phyloP scores from a whole-genome alignment of 352 stramenopile species.

The Pseudoperonospora humuli region DNA sequence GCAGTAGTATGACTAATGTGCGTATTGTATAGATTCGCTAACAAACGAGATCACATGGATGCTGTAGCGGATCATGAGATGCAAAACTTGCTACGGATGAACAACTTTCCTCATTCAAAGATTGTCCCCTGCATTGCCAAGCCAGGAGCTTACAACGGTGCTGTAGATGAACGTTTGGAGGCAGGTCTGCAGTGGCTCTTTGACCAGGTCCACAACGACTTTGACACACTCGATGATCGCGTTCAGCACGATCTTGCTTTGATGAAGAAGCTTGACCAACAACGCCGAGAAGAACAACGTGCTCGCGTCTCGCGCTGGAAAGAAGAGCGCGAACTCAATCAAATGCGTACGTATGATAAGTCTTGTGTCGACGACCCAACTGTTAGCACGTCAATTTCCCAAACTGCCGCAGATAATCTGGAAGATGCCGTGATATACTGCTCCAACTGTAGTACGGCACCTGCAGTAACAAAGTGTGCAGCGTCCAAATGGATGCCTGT shows the following conservation, averaged over 20 bases:
- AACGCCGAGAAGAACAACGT: too few species aligned
- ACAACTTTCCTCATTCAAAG: constrained; percentile 31
- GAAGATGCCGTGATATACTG: constrained; percentile 53
- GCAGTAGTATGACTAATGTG: neutral
- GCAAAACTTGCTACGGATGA: constrained; percentile 25
- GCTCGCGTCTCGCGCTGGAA: constrained; percentile 56
- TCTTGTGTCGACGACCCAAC: constrained; percentile 5
- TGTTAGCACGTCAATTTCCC: neutral
- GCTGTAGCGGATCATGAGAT: constrained; percentile 37
- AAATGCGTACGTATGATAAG: constrained; percentile 62
- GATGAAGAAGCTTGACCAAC: too few species aligned
- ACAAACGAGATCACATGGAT: constrained; percentile 53
- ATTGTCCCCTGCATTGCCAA: too few species aligned
- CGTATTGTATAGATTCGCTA: constrained; percentile 49
- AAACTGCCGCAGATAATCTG: constrained; percentile 6
- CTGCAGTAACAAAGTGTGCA: constrained; percentile 67
- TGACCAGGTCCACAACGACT: constrained; percentile 47
- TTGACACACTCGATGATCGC: constrained; percentile 35
- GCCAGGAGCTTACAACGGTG: constrained; percentile 30
- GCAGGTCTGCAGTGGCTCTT: constrained; percentile 66
- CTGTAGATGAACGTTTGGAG: constrained; percentile 60
- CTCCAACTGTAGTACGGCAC: constrained; percentile 41
- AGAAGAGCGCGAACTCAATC: constrained; percentile 56
- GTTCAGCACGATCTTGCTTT: constrained; percentile 38
- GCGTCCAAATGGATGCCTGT: constrained; percentile 85